Evolutionary conservation across 805 yeast species (phyloP).

Genomic region (Saturnispora ahearnii): DNA sequence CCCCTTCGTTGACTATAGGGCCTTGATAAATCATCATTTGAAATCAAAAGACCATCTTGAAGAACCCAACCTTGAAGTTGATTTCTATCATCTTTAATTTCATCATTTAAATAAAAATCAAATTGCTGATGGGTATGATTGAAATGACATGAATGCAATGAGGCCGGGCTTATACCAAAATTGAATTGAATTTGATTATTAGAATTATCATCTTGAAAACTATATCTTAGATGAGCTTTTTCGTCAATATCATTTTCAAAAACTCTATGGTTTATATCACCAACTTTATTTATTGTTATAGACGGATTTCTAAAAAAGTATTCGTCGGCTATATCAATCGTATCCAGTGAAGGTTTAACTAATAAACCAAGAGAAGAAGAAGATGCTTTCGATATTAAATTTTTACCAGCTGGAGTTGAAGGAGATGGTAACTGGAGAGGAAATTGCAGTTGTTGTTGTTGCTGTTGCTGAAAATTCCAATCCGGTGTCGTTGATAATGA

Average conservation of each 20-base stretch:
- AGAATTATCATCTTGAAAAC: not conserved
- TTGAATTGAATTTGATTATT: not conserved
- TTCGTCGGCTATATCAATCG: conserved; percentile 20
- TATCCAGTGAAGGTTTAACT: not conserved
- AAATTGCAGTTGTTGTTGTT: not conserved
- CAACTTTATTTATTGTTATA: not conserved
- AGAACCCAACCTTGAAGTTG: conserved; percentile 6
- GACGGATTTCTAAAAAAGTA: conserved; percentile 17
- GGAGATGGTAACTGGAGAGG: not conserved
- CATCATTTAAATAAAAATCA: not conserved
- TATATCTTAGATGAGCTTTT: not conserved
- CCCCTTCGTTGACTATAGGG: not conserved
- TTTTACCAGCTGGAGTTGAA: not conserved
- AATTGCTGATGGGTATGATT: not conserved
- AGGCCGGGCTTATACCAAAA: not conserved
- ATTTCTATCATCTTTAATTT: not conserved
- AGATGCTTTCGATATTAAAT: not conserved
- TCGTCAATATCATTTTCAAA: not conserved
- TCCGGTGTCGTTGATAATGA: not conserved
- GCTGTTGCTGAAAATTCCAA: not conserved
- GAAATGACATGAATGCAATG: not conserved
- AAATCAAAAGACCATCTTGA: conserved; percentile 8
- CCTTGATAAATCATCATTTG: not conserved
- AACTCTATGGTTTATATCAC: not conserved
- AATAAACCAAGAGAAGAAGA: not conserved